These are phyloP conservation scores for Breviolum minutum DNA, from an alignment of 73 alveolate species.

Conservation along the genomic window DNA sequence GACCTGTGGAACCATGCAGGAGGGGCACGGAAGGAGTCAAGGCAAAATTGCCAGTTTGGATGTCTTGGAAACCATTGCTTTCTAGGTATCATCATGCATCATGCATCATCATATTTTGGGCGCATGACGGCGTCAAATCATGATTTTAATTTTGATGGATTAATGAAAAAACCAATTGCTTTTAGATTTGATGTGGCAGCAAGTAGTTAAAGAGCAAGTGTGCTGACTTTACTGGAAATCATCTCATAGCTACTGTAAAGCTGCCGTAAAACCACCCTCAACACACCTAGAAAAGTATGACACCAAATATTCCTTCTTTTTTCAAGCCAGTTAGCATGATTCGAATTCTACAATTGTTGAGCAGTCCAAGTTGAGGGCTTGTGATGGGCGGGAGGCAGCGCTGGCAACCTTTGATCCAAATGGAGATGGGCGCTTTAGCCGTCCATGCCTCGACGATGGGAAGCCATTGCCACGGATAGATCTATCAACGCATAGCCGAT, in stretches of 20 bases:
- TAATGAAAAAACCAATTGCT: too few relatives aligned
- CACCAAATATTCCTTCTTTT: neutral
- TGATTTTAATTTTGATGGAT: too few relatives aligned
- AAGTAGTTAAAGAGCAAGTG: too few relatives aligned
- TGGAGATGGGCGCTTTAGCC: slow-evolving; percentile 91
- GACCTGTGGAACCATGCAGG: slow-evolving; percentile 92
- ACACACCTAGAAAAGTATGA: neutral
- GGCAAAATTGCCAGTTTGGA: neutral
- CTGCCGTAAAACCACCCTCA: neutral
- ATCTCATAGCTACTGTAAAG: too few relatives aligned
- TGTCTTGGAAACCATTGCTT: too few relatives aligned
- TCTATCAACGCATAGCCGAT: neutral
- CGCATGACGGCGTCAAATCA: too few relatives aligned
- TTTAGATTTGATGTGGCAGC: too few relatives aligned
- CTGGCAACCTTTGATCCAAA: slow-evolving; percentile 74
- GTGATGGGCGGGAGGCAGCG: slow-evolving; percentile 36
- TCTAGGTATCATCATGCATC: too few relatives aligned
- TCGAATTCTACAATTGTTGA: neutral
- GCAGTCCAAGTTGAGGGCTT: too few relatives aligned
- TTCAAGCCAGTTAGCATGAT: neutral
- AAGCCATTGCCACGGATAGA: neutral
- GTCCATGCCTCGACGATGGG: neutral
- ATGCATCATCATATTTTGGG: too few relatives aligned
- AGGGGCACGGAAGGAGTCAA: neutral
- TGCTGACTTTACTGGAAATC: too few relatives aligned